Evolutionary conservation across 768 basidiomycete genomes (phyloP), one percentile per base, ranked within the genome.

Genomic region (Lentinula sp.): DNA sequence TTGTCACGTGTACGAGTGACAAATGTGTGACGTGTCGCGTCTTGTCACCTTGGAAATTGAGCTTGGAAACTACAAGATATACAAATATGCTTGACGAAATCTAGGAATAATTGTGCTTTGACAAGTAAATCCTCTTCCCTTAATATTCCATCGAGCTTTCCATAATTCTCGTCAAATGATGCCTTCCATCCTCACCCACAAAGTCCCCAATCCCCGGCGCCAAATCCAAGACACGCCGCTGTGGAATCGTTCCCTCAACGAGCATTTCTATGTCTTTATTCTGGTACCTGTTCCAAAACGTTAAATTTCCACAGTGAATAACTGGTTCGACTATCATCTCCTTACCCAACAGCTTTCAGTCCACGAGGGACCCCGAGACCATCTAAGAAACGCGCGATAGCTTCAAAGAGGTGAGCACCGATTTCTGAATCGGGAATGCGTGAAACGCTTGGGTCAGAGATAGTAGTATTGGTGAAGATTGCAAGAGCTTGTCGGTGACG

Each of bases 161-260:
- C 68, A 98, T 81, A 69, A 98, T 95, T 65, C 73, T 80, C 21
- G 86, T 84, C 66, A 98, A 73, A 74, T 95, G 89, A 68, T 93
- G 86, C 65, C 78, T 82, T 46, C 93, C 93, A 70, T 95, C 92
- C 48, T 87, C 88, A 34, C 87, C 92, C 28, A 84, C 84, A 35
- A 94, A 79, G 67, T 93, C 84, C 9, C 92, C 91, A 65, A 96
- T 87, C 53, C 91, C 89, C 15, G 95, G 96, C 7, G 96, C 96
- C 32, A 98, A 79, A 71, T 97, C 95, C 64, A 98, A 72, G 4
- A 98, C 95, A 16, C 95, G 82, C 59, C 93, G 76, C 73, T 98
- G 96, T 15, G 96, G 96, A 50, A 98, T 70, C 18, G 95, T 93
- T 4, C 96, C 95, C 62, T 95, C 86, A 1, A 97, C 96, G 13